Percentiles rank a stretch among this genome's conserved stretches.
phyloP scores from a whole-genome alignment of 345 rosid species.

The Arabis alpina region DNA sequence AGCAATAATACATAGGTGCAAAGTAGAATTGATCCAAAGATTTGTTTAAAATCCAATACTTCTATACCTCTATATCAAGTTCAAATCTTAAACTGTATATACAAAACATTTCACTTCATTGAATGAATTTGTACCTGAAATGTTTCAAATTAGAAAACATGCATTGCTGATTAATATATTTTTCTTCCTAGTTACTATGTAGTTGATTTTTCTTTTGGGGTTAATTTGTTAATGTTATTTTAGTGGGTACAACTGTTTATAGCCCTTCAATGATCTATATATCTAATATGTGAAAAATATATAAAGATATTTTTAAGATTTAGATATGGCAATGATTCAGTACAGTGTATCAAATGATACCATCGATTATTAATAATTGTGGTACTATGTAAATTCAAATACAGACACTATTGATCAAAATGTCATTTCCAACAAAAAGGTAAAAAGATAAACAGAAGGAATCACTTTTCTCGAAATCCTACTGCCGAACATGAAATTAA shows the following conservation, averaged over 20 bases:
- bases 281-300: background rate
- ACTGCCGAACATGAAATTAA: constrained; percentile 11
- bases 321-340: constrained; percentile 12
- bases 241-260: constrained; percentile 1
- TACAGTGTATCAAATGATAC: constrained; percentile 32
- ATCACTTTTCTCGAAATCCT: constrained; percentile 25
- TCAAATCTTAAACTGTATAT: background rate
- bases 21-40: constrained; percentile 3
- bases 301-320: background rate
- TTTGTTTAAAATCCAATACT: background rate
- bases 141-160: constrained; percentile 27
- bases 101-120: background rate
- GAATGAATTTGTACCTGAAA: constrained; percentile 5
- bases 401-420: constrained; percentile 30
- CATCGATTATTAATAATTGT: background rate
- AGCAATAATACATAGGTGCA: background rate
- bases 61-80: background rate
- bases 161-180: background rate
- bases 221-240: too few relatives aligned
- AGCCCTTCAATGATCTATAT: background rate
- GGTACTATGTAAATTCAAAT: constrained; percentile 28
- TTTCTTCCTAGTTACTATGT: background rate
- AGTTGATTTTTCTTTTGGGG: background rate
- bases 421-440: constrained; percentile 30
- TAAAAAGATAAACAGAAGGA: constrained; percentile 32